Evolutionary conservation across 495 filamentous ascomycete genomes (phyloP), one percentile per base, ranked within the genome.

Genomic region (Cercophora scortea): DNA sequence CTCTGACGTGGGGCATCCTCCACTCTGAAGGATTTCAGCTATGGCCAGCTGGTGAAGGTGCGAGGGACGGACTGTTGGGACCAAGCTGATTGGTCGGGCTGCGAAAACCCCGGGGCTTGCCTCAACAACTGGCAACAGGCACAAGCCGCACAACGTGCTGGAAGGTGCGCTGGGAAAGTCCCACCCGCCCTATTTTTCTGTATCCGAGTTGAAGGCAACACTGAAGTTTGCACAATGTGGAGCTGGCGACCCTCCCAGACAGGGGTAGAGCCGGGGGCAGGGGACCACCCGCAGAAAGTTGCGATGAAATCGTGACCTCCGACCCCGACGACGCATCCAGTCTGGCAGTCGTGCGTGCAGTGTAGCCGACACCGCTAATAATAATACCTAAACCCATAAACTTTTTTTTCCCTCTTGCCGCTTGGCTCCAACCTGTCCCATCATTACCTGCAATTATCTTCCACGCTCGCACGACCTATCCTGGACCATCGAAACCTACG

Each of bases 111-210:
- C 8, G 34, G 43, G 7, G 35, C 34, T 15, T 45, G 34, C 40
- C 58, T 61, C 58, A 57, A 61, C 58, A 55, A 61, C 53, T 59
- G 49, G 34, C 32, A 42, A 45, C 38, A 44, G 44, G 44, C 18
- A 34, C n/a, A n/a, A n/a, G n/a, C n/a, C n/a, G n/a, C n/a, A n/a
- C 10, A 19, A 46, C 18, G 10, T 13, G 32, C 13, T 13, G n/a
- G 10, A 25, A n/a, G 16, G 12, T 5, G 15, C 8, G 25, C 45
- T 36, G 16, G n/a, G 16, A 11, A 35, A 10, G 16, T 6, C 12
- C 8, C 16, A n/a, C 10, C 4, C 17, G 47, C 9, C 12, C 11
- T 34, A 49, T 35, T 16, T 17, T 40, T n/a, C 32, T 40, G 47
- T 17, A 13, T 17, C 17, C 2, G 42, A 4, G 42, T 44, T 17